Conservation (phyloP, 1,284 basidiomycete species). For the Omphalotus olearius region DNA sequence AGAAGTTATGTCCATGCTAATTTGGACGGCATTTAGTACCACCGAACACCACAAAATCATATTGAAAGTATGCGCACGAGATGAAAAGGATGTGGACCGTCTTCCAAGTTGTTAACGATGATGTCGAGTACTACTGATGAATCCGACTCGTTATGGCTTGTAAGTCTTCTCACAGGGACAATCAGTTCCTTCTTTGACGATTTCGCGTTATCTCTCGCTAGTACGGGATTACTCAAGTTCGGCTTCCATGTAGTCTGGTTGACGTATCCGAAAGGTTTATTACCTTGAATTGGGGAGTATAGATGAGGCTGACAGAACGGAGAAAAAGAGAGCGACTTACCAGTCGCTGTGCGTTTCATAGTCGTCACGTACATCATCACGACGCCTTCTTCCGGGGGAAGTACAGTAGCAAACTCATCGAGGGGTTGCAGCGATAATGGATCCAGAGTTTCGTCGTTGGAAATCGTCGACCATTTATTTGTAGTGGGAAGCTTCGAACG, state of each 20-base stretch:
- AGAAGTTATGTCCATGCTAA: conserved; percentile 13
- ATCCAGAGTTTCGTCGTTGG: conserved; percentile 4
- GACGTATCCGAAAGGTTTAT: conserved; percentile 11
- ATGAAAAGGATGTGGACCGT: conserved; percentile 13
- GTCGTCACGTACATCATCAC: conserved; percentile 12
- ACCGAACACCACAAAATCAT: too few species aligned
- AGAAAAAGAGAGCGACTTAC: too few species aligned
- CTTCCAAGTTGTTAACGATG: conserved; percentile 13
- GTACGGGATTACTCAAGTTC: background rate
- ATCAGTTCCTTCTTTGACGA: conserved; percentile 6
- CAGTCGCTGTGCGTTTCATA: conserved; percentile 9
- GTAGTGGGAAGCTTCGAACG: background rate
- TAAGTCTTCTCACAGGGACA: background rate
- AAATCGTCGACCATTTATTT: conserved; percentile 1
- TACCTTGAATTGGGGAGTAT: background rate
- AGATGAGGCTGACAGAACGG: too few species aligned
- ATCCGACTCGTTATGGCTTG: background rate
- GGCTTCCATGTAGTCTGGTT: conserved; percentile 12
- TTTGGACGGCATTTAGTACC: background rate
- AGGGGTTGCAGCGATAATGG: conserved; percentile 6
- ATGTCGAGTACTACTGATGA: conserved; percentile 10
- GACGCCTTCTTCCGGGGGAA: conserved; percentile 4
- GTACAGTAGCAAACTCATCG: background rate
- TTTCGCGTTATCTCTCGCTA: background rate
- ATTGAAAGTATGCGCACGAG: too few species aligned